phyloP scores from a whole-genome alignment of 495 filamentous ascomycete genomes.

The Xylaria palmicola region DNA sequence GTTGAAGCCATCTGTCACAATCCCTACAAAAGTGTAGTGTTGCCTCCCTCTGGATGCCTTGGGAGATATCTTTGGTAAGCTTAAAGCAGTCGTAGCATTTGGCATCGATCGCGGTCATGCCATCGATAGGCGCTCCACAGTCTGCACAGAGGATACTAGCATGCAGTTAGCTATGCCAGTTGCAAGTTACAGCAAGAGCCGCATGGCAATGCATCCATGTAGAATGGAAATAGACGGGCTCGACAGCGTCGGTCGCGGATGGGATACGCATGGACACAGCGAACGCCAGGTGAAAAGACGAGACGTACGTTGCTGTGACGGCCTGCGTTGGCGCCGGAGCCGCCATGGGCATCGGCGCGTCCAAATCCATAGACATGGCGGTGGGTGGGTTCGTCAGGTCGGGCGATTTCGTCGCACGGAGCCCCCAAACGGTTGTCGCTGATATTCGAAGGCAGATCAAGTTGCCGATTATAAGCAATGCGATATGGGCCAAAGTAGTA shows the following conservation, averaged over 20 bases:
- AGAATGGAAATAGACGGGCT: neutral
- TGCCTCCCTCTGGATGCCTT: constrained; percentile 84
- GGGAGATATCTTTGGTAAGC: constrained; percentile 87
- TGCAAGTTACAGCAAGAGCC: neutral
- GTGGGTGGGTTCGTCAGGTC: neutral
- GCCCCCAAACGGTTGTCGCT: neutral
- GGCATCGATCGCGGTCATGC: constrained; percentile 80
- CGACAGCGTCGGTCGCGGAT: neutral
- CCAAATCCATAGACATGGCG: constrained; percentile 35
- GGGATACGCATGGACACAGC: neutral
- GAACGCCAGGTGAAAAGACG: neutral
- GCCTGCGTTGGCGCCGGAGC: constrained; percentile 17
- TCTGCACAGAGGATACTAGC: constrained; percentile 88
- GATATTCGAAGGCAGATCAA: neutral
- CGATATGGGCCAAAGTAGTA: neutral
- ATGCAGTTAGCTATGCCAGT: constrained; percentile 2
- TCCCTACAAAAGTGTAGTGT: constrained; percentile 82
- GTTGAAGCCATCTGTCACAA: constrained; percentile 91
- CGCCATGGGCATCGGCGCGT: constrained; percentile 30
- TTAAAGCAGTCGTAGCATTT: constrained; percentile 94
- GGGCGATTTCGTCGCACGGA: neutral
- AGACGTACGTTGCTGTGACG: constrained; percentile 22
- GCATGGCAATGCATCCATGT: neutral
- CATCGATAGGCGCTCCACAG: constrained; percentile 91
- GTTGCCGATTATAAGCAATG: neutral